Percentiles rank a stretch among this genome's conserved stretches.
Conservation (phyloP, 2,329 filamentous ascomycete genomes). For the Nemania diffusa region DNA sequence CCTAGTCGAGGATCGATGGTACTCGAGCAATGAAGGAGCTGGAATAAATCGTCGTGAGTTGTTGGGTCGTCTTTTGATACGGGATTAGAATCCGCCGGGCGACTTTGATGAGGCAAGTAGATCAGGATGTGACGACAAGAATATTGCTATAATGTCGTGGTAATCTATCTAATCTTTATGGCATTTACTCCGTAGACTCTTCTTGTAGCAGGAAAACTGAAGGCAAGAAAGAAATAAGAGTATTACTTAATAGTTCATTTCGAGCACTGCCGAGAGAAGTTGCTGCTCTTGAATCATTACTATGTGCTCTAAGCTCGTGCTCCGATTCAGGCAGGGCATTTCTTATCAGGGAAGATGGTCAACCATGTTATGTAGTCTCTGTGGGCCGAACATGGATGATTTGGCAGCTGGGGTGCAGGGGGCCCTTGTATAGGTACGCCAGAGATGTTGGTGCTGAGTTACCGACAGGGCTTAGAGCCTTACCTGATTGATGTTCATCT, state of each 20-base stretch:
- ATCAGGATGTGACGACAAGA: not conserved
- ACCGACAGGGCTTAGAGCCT: conserved; percentile 48
- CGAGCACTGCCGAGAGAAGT: conserved; percentile 34
- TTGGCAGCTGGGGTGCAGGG: conserved; percentile 50
- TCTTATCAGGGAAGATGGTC: conserved; percentile 45
- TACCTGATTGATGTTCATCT: conserved; percentile 42
- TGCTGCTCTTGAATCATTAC: conserved; percentile 35
- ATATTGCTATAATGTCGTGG: conserved; percentile 8
- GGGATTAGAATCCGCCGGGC: conserved; percentile 7
- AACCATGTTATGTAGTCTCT: conserved; percentile 41
- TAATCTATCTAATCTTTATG: not conserved
- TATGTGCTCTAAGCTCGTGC: conserved; percentile 19
- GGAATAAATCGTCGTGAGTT: conserved; percentile 16
- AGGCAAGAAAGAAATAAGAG: conserved; percentile 4
- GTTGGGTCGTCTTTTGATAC: conserved; percentile 13
- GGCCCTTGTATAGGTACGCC: conserved; percentile 38
- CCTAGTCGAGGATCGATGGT: conserved; percentile 37
- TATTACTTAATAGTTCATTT: conserved; percentile 13
- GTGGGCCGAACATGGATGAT: conserved; percentile 45
- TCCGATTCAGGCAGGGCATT: conserved; percentile 40
- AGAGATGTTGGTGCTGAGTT: conserved; percentile 41
- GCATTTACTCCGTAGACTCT: conserved; percentile 8
- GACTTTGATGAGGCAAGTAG: conserved; percentile 4
- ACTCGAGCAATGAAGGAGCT: conserved; percentile 35
- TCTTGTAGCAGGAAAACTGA: conserved; percentile 5